Base-by-base conservation (phyloP, 805 yeast species). In the Spencermartinsiella europaea region DNA sequence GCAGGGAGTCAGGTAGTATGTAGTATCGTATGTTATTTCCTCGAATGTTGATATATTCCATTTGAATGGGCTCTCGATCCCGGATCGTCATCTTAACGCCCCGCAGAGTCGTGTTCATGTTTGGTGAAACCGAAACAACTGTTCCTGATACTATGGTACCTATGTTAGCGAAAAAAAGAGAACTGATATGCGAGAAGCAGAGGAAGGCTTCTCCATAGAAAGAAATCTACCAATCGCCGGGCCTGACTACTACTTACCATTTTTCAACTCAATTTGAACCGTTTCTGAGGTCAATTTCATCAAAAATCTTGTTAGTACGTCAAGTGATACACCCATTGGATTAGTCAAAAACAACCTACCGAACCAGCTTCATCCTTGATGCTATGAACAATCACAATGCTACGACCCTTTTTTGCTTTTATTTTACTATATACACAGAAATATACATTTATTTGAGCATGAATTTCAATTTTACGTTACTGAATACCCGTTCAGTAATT, bases 1-100 rank as follows among this genome's bases (percentile, higher is more conserved):
- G 87, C 52, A 90, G 66, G 16, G 89, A 81, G 55, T 90, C 98
- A 0, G 97, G 97, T 25, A 90, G 72, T 22, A 87, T 70, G 37
- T 85, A 83, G 63, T 84, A 81, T 54, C 98, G 77, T 28, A 90
- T 83, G 46, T 86, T 91, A 66, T 82, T 90, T 2, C 98, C 98
- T 59, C 98, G 75, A 27, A 91, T 76, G 57, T 85, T 88, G 58
- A 90, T 83, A 63, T 76, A 85, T 56, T 87, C 95, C 54, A 89
- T 68, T 10, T 76, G 66, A 34, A 80, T 74, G 0, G 95, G 84
- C 45, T 80, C 85, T 46, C 85, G 79, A 60, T 81, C 75, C 46
- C 76, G 78, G 38, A 85, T 74, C 2, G 90, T 80, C 76, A 91
- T 80, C 56, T 82, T 85, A 40, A 86, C 91, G 53, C 84, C 85